A percentile compares a stretch with the other conserved stretches of the same genome.
Conservation (phyloP, 1,139 yeast species). For the Diutina mesorugosa region DNA sequence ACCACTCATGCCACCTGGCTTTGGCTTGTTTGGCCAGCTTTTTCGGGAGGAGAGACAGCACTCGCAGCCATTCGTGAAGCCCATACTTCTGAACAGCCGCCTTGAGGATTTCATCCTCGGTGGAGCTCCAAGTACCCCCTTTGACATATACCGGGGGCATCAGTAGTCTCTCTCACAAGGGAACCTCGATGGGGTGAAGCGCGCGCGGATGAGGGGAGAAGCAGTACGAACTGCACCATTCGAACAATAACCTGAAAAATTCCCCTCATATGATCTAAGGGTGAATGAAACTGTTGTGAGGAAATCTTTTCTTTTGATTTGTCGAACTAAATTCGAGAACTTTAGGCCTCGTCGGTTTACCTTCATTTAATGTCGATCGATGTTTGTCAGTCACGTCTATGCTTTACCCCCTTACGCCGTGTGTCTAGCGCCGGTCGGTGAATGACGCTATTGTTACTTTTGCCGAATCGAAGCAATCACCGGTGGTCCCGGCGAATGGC, state of each 20-base stretch:
- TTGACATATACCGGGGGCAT: slow-evolving; percentile 39
- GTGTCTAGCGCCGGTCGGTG: not conserved
- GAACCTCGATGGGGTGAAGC: not conserved
- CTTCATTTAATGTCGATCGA: not conserved
- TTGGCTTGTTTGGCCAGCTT: slow-evolving; percentile 89
- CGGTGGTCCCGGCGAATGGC: not conserved
- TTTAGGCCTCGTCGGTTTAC: not conserved
- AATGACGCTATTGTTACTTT: not conserved
- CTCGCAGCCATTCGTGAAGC: slow-evolving; percentile 87
- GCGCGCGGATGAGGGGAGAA: not conserved
- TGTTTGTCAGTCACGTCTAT: not conserved
- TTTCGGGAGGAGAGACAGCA: slow-evolving; percentile 72
- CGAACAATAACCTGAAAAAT: not conserved
- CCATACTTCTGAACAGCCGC: slow-evolving; percentile 94
- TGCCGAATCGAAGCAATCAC: not conserved
- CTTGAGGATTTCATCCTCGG: slow-evolving; percentile 79
- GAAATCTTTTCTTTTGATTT: not conserved
- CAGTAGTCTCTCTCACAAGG: not conserved
- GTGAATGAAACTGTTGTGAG: not conserved
- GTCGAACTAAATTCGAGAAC: not conserved
- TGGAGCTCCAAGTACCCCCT: slow-evolving; percentile 86
- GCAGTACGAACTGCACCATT: not conserved
- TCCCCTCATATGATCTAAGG: not conserved
- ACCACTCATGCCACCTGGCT: slow-evolving; percentile 85
- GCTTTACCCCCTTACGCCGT: not conserved